Conservation (phyloP, 176 grass and related monocot species). For the Pontederia paniculata region DNA sequence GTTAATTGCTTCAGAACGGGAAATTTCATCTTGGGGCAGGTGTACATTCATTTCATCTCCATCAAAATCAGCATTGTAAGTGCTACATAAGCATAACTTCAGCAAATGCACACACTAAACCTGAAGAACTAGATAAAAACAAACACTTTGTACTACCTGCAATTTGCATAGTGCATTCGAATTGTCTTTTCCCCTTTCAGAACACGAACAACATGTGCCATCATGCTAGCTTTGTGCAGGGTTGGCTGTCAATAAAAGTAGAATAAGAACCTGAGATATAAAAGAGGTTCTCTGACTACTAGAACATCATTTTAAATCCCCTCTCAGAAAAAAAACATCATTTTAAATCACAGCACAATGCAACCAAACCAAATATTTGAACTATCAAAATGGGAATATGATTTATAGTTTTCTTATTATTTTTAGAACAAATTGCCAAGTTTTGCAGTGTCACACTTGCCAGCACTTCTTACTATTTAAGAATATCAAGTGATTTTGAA, state of each 20-base stretch:
- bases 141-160: constrained; percentile 45
- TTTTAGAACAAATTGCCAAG: too few species aligned
- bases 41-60: constrained; percentile 99
- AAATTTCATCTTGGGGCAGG: constrained; percentile 97
- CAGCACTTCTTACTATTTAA: too few species aligned
- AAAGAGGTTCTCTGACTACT: too few species aligned
- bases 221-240: constrained; percentile 98
- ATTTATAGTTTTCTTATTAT: too few species aligned
- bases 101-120: neutral
- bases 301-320: too few species aligned
- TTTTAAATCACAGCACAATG: too few species aligned
- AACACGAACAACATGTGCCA: constrained; percentile 91
- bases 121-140: neutral
- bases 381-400: too few species aligned
- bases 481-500: too few species aligned
- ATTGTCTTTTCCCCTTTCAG: constrained; percentile 86
- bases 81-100: constrained; percentile 31
- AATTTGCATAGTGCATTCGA: constrained; percentile 98
- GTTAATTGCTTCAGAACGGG: constrained; percentile 78
- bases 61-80: constrained; percentile 99
- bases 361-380: too few species aligned
- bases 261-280: neutral
- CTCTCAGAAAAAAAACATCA: too few species aligned
- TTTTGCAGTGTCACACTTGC: too few species aligned
- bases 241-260: constrained; percentile 51